A percentile compares a stretch with the other conserved stretches of the same genome.
These are phyloP conservation scores for Rubroboletus satanas DNA, from an alignment of 768 basidiomycete genomes.

Conservation along the genomic window DNA sequence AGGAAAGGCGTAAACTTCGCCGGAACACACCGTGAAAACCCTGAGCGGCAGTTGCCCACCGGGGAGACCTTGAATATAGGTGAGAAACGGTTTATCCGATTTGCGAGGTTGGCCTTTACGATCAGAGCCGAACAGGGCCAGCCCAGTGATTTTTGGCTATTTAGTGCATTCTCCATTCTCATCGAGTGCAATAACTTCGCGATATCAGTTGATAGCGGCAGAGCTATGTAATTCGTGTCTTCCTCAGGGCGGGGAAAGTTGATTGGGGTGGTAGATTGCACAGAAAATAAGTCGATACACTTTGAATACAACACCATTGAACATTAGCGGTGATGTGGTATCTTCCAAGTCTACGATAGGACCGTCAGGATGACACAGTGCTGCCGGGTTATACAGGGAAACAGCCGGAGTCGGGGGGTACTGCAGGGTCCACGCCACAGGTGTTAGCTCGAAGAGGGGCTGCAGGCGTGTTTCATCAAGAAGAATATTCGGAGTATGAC, in stretches of 20 bases:
- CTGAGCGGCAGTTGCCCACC: too few relatives aligned
- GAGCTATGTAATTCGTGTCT: too few relatives aligned
- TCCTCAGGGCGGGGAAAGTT: not conserved
- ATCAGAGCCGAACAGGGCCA: too few relatives aligned
- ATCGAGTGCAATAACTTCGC: not conserved
- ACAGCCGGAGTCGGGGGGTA: not conserved
- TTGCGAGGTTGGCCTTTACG: not conserved
- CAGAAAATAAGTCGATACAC: not conserved
- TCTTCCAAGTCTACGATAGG: not conserved
- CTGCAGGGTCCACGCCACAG: not conserved
- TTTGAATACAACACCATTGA: not conserved
- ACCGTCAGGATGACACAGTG: not conserved
- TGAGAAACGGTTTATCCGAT: too few relatives aligned
- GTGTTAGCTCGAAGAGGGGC: not conserved
- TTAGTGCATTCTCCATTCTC: not conserved
- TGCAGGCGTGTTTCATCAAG: not conserved
- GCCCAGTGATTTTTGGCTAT: not conserved
- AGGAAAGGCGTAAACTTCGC: not conserved
- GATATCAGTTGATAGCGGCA: not conserved
- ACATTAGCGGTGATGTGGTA: constrained; percentile 1
- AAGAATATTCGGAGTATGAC: not conserved
- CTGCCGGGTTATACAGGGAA: not conserved
- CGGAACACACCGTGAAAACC: not conserved
- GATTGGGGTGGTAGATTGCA: not conserved
- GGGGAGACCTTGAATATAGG: not conserved